A percentile compares a stretch with the other conserved stretches of the same genome.
Evolutionary conservation across 225 moss, liverwort and hornwort species (phyloP).

Genomic region (Polytrichum commune): DNA sequence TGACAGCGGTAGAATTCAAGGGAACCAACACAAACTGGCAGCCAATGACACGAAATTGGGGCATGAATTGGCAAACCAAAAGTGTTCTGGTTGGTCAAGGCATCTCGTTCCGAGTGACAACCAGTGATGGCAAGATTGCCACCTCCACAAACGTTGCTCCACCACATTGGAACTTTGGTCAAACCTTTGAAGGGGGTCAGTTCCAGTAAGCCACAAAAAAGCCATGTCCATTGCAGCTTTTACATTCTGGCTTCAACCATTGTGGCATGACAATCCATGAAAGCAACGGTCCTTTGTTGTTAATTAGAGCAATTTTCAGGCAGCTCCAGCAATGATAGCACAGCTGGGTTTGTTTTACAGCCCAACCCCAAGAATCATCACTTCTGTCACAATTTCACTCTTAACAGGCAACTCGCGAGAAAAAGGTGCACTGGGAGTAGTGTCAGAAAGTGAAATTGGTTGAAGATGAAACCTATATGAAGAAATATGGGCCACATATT

Average conservation of each 20-base stretch:
- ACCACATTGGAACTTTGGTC: conserved; percentile 47
- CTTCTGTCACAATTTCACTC: too few species aligned
- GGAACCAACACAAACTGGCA: conserved; percentile 54
- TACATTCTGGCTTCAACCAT: too few species aligned
- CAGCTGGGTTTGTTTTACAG: neutral
- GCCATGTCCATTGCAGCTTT: neutral
- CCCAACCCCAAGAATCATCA: too few species aligned
- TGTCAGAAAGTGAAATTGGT: too few species aligned
- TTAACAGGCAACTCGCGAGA: too few species aligned
- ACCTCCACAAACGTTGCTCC: conserved; percentile 40
- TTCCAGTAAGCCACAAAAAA: conserved; percentile 13
- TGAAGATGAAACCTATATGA: too few species aligned
- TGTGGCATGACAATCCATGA: too few species aligned
- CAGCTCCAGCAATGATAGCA: neutral
- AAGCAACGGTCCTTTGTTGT: too few species aligned
- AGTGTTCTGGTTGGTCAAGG: conserved; percentile 53
- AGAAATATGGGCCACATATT: neutral
- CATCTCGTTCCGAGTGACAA: conserved; percentile 76
- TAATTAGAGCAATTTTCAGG: neutral
- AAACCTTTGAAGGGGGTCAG: conserved; percentile 55
- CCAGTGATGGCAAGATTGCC: conserved; percentile 53
- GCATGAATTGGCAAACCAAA: conserved; percentile 81
- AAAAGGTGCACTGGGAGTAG: too few species aligned
- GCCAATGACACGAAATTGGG: conserved; percentile 83
- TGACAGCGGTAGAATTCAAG: conserved; percentile 59